phyloP scores from a whole-genome alignment of 148 eudicot species.

The Oxyria digyna region DNA sequence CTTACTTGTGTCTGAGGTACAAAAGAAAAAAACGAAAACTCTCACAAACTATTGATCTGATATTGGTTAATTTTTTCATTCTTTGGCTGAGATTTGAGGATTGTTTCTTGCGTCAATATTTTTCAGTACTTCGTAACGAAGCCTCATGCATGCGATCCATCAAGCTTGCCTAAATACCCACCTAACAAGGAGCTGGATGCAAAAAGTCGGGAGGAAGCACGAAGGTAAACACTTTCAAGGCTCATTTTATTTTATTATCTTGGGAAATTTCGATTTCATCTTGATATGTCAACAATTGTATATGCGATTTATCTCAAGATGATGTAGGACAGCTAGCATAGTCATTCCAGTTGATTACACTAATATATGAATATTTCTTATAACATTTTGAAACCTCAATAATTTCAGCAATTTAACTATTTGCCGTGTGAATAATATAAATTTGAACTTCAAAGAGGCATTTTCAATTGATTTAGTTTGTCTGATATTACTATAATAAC shows the following conservation, averaged over 20 bases:
- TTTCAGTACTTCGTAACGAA: conserved; percentile 50
- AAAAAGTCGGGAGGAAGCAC: conserved; percentile 48
- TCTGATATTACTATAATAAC: not conserved
- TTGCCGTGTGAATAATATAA: no score
- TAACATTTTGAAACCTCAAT: not conserved
- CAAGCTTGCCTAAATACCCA: conserved; percentile 75
- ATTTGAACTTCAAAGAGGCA: not conserved
- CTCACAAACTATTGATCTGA: not conserved
- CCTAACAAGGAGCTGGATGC: conserved; percentile 86
- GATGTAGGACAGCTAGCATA: not conserved
- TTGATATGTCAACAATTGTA: not conserved
- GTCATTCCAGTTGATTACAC: not conserved
- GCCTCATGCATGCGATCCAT: conserved; percentile 81
- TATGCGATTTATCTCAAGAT: not conserved
- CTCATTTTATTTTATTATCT: not conserved
- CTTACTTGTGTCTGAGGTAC: conserved; percentile 56
- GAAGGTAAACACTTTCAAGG: conserved; percentile 36
- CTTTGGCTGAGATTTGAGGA: not conserved
- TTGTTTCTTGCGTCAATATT: not conserved
- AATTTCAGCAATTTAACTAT: not conserved
- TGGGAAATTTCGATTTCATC: not conserved
- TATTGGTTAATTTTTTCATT: not conserved
- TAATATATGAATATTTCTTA: no score
- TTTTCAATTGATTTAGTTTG: not conserved
- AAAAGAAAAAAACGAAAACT: not conserved